Conservation (phyloP, 1,139 yeast genomes). For the Candida sojae region DNA sequence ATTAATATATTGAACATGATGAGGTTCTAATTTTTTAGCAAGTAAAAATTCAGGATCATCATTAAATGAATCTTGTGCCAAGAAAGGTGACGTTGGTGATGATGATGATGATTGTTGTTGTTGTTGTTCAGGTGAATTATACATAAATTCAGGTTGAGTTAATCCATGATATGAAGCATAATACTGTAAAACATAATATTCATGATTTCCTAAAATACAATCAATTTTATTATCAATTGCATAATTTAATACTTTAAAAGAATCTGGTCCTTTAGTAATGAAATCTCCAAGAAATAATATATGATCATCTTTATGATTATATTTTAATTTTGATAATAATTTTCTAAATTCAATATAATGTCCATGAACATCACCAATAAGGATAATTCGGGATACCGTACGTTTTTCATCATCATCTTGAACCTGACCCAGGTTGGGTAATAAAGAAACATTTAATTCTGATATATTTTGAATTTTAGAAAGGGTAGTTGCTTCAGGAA, state of each 20-base stretch:
- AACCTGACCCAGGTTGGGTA: neutral
- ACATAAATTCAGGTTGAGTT: slow-evolving; percentile 24
- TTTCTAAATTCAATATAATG: slow-evolving; percentile 55
- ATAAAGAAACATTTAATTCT: slow-evolving; percentile 24
- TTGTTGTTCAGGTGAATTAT: neutral
- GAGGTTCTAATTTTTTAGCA: slow-evolving; percentile 56
- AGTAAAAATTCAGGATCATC: slow-evolving; percentile 60
- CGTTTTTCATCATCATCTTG: neutral
- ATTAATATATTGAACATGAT: slow-evolving; percentile 60
- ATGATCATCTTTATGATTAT: slow-evolving; percentile 50
- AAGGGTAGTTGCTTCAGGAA: slow-evolving; percentile 34
- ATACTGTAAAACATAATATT: slow-evolving; percentile 60
- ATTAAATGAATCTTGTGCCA: slow-evolving; percentile 29
- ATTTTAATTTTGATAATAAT: slow-evolving; percentile 51
- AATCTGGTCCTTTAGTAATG: slow-evolving; percentile 80
- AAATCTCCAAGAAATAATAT: slow-evolving; percentile 84
- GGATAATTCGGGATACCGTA: slow-evolving; percentile 50
- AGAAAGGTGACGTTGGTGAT: neutral
- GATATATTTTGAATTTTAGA: slow-evolving; percentile 28
- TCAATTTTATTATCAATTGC: slow-evolving; percentile 61
- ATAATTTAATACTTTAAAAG: slow-evolving; percentile 66
- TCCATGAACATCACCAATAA: slow-evolving; percentile 92
- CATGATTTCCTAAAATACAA: slow-evolving; percentile 91
- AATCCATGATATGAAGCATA: slow-evolving; percentile 62
- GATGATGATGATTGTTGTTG: neutral